A percentile compares a stretch with the other conserved stretches of the same genome.
phyloP scores from a whole-genome alignment of 345 rosid species.

The Trapa bicornis region DNA sequence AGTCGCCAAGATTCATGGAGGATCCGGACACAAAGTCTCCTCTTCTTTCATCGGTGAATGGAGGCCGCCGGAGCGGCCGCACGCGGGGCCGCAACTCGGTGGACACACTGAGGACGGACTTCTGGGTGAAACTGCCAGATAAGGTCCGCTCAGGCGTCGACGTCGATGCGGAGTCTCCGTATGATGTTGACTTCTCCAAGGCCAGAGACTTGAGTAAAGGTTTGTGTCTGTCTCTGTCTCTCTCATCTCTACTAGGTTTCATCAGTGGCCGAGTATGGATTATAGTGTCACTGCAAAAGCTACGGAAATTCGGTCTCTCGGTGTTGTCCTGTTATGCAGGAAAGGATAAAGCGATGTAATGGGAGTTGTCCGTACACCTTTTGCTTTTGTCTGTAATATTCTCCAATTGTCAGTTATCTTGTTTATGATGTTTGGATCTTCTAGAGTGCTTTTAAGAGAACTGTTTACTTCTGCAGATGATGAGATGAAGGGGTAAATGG shows the following conservation, averaged over 20 bases:
- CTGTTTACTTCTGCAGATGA: background rate
- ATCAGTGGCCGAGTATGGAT: background rate
- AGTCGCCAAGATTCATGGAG: constrained; percentile 4
- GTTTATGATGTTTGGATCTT: background rate
- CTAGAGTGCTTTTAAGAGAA: background rate
- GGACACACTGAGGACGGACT: constrained; percentile 28
- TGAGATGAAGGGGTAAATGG: too few species aligned
- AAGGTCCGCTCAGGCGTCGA: constrained; percentile 46
- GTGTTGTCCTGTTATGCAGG: background rate
- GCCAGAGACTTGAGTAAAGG: constrained; percentile 23
- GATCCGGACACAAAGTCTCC: constrained; percentile 16
- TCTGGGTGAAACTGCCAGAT: constrained; percentile 45
- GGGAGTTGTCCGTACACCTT: background rate
- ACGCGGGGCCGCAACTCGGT: constrained; percentile 25
- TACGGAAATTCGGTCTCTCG: background rate
- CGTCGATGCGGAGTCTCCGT: constrained; percentile 42
- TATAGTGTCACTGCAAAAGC: background rate
- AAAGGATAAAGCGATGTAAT: background rate
- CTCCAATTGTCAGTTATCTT: background rate
- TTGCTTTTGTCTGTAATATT: background rate
- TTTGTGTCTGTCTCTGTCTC: background rate
- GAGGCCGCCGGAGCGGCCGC: constrained; percentile 12
- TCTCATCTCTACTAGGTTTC: background rate
- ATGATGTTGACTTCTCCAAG: constrained; percentile 37
- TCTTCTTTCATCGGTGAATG: constrained; percentile 10